phyloP scores from a whole-genome alignment of 2,329 filamentous ascomycete species.

The Diplodia sapinea region DNA sequence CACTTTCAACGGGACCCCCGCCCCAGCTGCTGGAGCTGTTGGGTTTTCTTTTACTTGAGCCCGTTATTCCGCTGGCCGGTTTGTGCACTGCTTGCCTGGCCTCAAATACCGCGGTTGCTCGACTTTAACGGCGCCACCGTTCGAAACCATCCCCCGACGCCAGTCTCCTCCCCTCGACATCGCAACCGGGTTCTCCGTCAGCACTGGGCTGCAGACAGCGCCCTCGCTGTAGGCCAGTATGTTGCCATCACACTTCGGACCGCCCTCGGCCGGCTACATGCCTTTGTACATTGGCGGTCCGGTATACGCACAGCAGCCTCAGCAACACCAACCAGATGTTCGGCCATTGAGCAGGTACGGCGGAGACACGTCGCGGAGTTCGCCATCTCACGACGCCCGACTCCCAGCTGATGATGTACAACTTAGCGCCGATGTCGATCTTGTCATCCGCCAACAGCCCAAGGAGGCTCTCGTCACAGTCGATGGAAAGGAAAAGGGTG shows the following conservation, averaged over 20 bases:
- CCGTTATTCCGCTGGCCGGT: neutral
- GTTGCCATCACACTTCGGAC: neutral
- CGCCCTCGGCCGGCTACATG: neutral
- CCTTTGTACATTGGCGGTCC: neutral
- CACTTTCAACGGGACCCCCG: slow-evolving; percentile 2
- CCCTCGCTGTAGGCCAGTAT: slow-evolving; percentile 3
- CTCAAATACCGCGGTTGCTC: slow-evolving; percentile 11
- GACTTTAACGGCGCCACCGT: neutral
- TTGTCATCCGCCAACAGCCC: slow-evolving; percentile 70
- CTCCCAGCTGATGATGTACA: slow-evolving; percentile 29
- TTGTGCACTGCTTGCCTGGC: neutral
- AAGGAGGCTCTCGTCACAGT: slow-evolving; percentile 67
- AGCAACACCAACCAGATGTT: slow-evolving; percentile 8
- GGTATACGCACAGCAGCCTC: slow-evolving; percentile 9
- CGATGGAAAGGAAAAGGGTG: slow-evolving; percentile 77
- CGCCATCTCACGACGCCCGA: slow-evolving; percentile 29
- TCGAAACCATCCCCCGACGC: neutral
- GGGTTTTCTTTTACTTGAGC: neutral
- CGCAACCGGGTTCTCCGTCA: neutral
- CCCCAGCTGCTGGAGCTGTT: neutral
- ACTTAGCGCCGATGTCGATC: slow-evolving; percentile 52
- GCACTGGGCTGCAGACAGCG: too few relatives aligned
- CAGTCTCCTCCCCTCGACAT: neutral
- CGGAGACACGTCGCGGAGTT: slow-evolving; percentile 19
- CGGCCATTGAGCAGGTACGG: slow-evolving; percentile 29